phyloP scores from a whole-genome alignment of 139 green algal species.

The Micromonas pusilla region DNA sequence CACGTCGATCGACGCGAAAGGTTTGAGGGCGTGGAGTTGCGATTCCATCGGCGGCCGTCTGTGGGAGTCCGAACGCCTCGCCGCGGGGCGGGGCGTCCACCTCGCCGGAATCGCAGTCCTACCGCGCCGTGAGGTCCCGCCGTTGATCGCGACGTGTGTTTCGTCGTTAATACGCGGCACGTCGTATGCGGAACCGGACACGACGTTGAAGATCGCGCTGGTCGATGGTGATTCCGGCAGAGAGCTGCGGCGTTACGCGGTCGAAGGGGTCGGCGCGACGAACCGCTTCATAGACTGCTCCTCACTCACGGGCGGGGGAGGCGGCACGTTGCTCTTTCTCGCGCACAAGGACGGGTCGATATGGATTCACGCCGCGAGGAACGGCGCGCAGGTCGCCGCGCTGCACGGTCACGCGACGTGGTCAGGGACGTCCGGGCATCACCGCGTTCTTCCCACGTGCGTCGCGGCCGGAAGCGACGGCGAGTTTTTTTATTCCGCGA shows the following conservation, averaged over 20 bases:
- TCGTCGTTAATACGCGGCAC: background rate
- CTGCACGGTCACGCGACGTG: background rate
- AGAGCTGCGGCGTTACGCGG: background rate
- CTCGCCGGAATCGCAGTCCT: too few relatives aligned
- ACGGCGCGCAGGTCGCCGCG: background rate
- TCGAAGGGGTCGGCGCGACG: conserved; percentile 8
- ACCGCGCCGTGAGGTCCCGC: too few relatives aligned
- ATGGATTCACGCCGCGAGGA: background rate
- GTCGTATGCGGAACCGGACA: conserved; percentile 1
- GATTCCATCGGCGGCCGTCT: background rate
- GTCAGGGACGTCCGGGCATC: background rate
- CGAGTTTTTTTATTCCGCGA: background rate
- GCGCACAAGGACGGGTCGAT: background rate
- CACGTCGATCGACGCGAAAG: background rate
- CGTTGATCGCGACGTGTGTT: conserved; percentile 8
- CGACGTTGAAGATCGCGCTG: background rate
- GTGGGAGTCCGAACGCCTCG: too few relatives aligned
- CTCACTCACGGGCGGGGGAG: background rate
- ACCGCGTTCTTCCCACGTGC: background rate
- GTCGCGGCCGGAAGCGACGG: background rate
- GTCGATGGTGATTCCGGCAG: background rate
- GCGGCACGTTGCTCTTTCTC: background rate
- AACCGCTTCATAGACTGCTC: conserved; percentile 10
- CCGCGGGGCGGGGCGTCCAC: too few relatives aligned
- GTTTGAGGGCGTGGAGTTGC: background rate